Evolutionary conservation across 176 grass and related monocot species (phyloP).

Genomic region (Aegilops umbellulata): DNA sequence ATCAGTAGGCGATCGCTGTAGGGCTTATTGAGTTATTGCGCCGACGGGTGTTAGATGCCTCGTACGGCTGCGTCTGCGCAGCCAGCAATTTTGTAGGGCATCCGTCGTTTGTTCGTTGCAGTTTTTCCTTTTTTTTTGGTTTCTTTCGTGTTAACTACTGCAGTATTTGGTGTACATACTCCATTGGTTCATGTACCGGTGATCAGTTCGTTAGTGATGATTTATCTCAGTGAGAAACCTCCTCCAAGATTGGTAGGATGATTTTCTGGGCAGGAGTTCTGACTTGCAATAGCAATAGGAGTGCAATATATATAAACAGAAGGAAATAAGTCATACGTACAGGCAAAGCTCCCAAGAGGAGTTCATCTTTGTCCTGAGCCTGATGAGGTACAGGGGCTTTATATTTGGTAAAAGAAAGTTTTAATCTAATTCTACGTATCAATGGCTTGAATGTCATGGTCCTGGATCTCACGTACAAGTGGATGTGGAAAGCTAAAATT

Average conservation of each 20-base stretch:
- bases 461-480: no score
- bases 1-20: constrained; percentile 15
- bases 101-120: background rate
- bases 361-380: no score
- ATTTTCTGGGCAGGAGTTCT: background rate
- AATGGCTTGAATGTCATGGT: no score
- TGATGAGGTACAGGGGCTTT: no score
- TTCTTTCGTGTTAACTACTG: background rate
- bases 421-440: no score
- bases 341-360: no score
- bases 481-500: no score
- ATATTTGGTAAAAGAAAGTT: no score
- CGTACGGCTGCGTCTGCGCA: constrained; percentile 5
- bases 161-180: constrained; percentile 33
- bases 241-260: background rate
- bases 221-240: background rate
- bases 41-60: constrained; percentile 34
- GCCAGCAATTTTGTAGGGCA: constrained; percentile 58
- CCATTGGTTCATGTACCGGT: background rate
- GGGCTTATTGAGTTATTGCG: background rate
- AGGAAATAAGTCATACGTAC: no score
- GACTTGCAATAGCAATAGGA: background rate
- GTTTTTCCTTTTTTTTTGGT: background rate
- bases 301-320: no score
- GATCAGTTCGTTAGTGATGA: background rate